A percentile compares a stretch with the other conserved stretches of the same genome.
Conservation (phyloP, 2,329 filamentous ascomycete species). For the Fusarium solani-melongenae region DNA sequence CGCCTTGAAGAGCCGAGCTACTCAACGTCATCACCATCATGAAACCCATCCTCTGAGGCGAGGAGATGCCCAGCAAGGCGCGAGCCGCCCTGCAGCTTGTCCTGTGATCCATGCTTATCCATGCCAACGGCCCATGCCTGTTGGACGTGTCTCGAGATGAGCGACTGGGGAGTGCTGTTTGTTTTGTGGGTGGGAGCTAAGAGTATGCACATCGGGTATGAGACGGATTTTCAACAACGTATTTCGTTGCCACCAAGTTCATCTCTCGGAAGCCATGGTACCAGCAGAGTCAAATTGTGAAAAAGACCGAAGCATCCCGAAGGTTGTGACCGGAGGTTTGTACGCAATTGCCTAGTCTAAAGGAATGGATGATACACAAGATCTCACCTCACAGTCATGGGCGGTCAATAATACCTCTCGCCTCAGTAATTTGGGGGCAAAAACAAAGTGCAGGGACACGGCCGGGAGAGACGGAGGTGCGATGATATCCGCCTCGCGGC, state of each 20-base stretch:
- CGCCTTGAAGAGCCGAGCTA: neutral
- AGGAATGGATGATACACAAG: constrained; percentile 8
- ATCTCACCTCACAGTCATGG: constrained; percentile 23
- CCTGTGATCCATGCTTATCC: neutral
- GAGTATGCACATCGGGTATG: neutral
- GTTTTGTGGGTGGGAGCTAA: neutral
- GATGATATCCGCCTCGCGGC: constrained; percentile 18
- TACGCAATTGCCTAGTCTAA: neutral
- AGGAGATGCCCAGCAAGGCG: constrained; percentile 14
- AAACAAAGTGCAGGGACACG: constrained; percentile 19
- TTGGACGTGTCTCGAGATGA: constrained; percentile 4
- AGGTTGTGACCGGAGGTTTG: neutral
- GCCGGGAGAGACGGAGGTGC: constrained; percentile 34
- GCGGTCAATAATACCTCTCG: neutral
- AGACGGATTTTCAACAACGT: neutral
- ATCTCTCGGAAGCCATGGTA: neutral
- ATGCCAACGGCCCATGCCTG: neutral
- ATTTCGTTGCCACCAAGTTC: neutral
- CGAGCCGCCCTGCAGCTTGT: neutral
- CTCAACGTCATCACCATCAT: constrained; percentile 35
- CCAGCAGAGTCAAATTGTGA: constrained; percentile 1
- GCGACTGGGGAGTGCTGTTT: neutral
- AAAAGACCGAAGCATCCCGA: constrained; percentile 5
- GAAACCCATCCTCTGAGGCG: constrained; percentile 16
- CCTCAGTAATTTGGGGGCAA: constrained; percentile 16